Evolutionary conservation across 345 rosid species (phyloP), one percentile per base, ranked within the genome.

Genomic region (Rubroshorea leprosula): DNA sequence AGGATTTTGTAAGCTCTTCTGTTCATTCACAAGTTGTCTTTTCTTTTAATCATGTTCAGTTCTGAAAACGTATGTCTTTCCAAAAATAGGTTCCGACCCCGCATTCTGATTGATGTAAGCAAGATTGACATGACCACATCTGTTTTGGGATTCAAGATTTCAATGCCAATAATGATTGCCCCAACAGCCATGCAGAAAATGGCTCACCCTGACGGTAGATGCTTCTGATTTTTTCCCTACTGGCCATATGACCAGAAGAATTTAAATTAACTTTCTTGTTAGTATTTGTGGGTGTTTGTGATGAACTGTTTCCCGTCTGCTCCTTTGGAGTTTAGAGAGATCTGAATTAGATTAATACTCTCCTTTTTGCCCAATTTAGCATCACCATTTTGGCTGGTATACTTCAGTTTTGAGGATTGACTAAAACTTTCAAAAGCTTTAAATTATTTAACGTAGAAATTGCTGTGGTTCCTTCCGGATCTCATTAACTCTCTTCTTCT

Each of bases 121-220:
- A 62, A 79, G 75, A 89, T 92, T 60, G 97, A 89, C 69, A 64
- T 83, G 76, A 72, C 73, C 68, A 81, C 95, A 29, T 80, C 58
- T 22, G 86, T 92, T 27, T 61, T 92, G 80, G 97, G 98, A 24
- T 89, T 86, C 73, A 84, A 92, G 49, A 72, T 86, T 62, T 86
- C 96, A 16, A 89, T 92, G 98, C 98, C 97, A 14, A 83, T 92
- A 74, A 86, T 92, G 98, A 70, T 92, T 61, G 97, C 98, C 69
- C 98, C 97, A 50, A 76, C 95, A 10, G 98, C 96, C n/a, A 73
- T 92, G 83, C 98, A 86, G 80, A 92, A 89, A 76, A 89, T 92
- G 97, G 98, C 96, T 57, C 98, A 89, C 60, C 95, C 95, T 61
- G 93, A 89, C 54, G 98, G 95, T 84, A 62, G 10, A 45, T 17